Evolutionary conservation across 2,329 filamentous ascomycete genomes (phyloP).

Genomic region (Phaeosphaeriaceae sp.): DNA sequence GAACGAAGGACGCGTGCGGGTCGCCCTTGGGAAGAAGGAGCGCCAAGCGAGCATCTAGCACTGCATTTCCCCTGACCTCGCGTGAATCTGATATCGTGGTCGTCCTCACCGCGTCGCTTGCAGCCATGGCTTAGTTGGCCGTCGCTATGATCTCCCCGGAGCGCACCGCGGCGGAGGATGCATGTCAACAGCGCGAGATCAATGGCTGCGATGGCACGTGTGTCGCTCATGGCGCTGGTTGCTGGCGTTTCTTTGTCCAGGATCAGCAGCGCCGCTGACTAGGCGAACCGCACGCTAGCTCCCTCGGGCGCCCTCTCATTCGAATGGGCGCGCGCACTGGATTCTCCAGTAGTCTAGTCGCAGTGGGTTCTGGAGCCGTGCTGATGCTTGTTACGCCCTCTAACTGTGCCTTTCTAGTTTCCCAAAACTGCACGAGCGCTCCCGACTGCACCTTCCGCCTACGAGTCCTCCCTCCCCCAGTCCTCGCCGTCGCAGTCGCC

Average conservation of each 20-base stretch:
- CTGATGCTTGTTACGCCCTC: not conserved
- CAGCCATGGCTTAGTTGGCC: too few species aligned
- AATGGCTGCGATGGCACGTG: not conserved
- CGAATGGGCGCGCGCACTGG: conserved; percentile 4
- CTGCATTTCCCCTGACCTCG: too few species aligned
- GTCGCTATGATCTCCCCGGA: not conserved
- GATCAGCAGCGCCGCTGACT: conserved; percentile 20
- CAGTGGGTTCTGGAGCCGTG: not conserved
- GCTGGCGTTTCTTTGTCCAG: conserved; percentile 19
- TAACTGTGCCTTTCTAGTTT: conserved; percentile 4
- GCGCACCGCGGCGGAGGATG: not conserved
- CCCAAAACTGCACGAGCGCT: conserved; percentile 4
- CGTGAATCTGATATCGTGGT: not conserved
- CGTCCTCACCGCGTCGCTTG: too few species aligned
- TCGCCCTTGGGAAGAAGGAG: too few species aligned
- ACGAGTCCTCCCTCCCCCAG: conserved; percentile 6
- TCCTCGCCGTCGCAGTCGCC: not conserved
- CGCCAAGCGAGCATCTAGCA: too few species aligned
- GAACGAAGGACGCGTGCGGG: too few species aligned
- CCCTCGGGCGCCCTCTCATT: conserved; percentile 13
- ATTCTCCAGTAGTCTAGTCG: not conserved
- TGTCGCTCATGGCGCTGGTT: not conserved
- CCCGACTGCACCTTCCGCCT: conserved; percentile 4
- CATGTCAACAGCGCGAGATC: not conserved
- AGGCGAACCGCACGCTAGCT: conserved; percentile 15